Base-by-base conservation (phyloP, 2,329 filamentous ascomycete species). In the Claviceps spartinae region DNA sequence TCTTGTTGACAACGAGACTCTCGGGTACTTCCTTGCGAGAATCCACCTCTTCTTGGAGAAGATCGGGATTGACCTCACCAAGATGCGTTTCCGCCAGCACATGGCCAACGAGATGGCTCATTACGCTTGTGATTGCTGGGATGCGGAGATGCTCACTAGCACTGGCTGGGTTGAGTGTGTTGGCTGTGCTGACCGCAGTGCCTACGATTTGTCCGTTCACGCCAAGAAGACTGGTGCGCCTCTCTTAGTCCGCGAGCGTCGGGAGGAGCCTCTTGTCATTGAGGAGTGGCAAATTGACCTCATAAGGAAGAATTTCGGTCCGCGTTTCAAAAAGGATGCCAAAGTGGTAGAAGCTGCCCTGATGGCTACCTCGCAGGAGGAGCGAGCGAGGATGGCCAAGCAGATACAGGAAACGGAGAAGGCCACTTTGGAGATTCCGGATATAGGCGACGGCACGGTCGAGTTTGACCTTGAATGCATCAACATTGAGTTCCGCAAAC, bases 101-200 rank as follows among this genome's bases (percentile, higher is more conserved):
- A 96, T 98, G 90, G 72, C 72, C 54, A 81, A 80, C 61, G 77
- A 80, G 63, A 81, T 80, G 77, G 78, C 93, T 16, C 93, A 98
- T 71, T 98, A 98, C 66, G 93, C 93, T 47, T 79, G 83, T 52
- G 93, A 98, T 73, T 98, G 93, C 73, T 97, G 93, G 93, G 93
- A 98, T 69, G 91, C 89, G 14, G 93, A 98, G 69, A 74, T 98
- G 52, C 75, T 86, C 56, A 97, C 88, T 53, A 90, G 86, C 55
- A 90, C 90, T 63, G 93, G 93, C 66, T 98, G 93, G 93, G 87
- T 97, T 57, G 93, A 98, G 74, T 97, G 91, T 67, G 91, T 97
- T 62, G 93, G 93, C 56, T 97, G 93, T 68, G 93, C 93, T 55
- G 91, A 96, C 67, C 82, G 93, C 62, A 95, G 87, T 65, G 93